Evolutionary conservation across 495 filamentous ascomycete species (phyloP), one percentile per base, ranked within the genome.

Genomic region (Penicillium chermesinum): DNA sequence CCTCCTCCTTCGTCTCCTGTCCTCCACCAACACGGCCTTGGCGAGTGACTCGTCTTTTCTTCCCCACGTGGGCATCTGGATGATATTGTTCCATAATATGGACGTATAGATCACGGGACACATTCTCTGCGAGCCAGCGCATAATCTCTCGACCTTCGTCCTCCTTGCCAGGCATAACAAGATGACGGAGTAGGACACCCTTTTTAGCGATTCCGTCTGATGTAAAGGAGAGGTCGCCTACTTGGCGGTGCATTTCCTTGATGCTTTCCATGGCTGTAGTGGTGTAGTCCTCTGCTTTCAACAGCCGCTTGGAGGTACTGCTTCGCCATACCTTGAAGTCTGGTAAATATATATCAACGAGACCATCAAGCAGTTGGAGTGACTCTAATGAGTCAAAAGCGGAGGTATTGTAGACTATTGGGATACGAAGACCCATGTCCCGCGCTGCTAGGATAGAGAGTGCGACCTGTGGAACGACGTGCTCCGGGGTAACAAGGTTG

Each of bases 71-170:
- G 9, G 86, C 85, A 58, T 82, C 77, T 0, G 85, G 84, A 48
- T 79, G 78, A 59, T 89, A 90, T 67, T 89, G 86, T 69, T 89
- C 85, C 86, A 85, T 85, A 49, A 86, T 78, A 58, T 85, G 76
- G 43, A 86, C 75, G 62, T 86, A 88, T 14, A 83, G 65, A 62
- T 89, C 86, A 55, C 54, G 72, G 17, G 81, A 86, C 1, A 89
- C 74, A 46, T 87, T 76, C 45, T 70, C 64, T 0, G 80, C 84
- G 22, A 90, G 67, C 77, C 83, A 90, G 42, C 59, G 66, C 70
- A 89, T 81, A 50, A 90, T 90, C 53, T 80, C 65, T 27, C 68
- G 56, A 3, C 83, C 81, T 58, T 89, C 86, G 16, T 77, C 75
- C 52, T 83, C 84, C 59, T 76, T 76, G 0, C 84, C 83, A 0